Percentiles rank a stretch among this genome's conserved stretches.
Conservation (phyloP, 768 basidiomycete genomes). For the Coprinopsis marcescibilis region DNA sequence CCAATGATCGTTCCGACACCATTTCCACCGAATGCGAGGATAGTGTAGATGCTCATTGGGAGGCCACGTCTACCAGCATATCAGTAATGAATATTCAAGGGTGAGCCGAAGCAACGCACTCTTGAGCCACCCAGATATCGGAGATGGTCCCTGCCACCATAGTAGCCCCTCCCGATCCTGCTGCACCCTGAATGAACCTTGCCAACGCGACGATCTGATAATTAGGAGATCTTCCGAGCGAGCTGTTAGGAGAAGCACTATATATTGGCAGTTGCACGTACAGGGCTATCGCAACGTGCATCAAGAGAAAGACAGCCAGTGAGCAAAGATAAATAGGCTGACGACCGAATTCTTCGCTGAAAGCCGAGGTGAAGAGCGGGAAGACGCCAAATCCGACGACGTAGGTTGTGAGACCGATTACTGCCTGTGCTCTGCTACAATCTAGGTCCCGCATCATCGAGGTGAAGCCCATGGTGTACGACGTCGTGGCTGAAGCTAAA, state of each 20-base stretch:
- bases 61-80: slow-evolving; percentile 52
- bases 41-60: slow-evolving; percentile 67
- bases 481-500: slow-evolving; percentile 45
- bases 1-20: slow-evolving; percentile 60
- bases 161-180: slow-evolving; percentile 63
- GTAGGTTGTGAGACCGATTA: slow-evolving; percentile 46
- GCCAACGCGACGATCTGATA: slow-evolving; percentile 53
- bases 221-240: slow-evolving; percentile 31
- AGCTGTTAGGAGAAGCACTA: slow-evolving; percentile 15
- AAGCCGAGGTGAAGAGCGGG: slow-evolving; percentile 60
- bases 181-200: slow-evolving; percentile 55
- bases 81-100: not conserved
- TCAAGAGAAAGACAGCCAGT: slow-evolving; percentile 40
- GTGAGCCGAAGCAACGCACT: slow-evolving; percentile 31
- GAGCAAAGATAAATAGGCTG: slow-evolving; percentile 54
- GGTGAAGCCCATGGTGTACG: slow-evolving; percentile 50
- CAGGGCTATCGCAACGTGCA: slow-evolving; percentile 43
- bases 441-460: slow-evolving; percentile 51
- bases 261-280: slow-evolving; percentile 17
- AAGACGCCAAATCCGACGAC: slow-evolving; percentile 56
- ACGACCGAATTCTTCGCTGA: slow-evolving; percentile 71
- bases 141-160: slow-evolving; percentile 68
- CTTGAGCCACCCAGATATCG: slow-evolving; percentile 56
- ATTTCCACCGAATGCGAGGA: slow-evolving; percentile 52
- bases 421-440: slow-evolving; percentile 40